phyloP scores from a whole-genome alignment of 495 filamentous ascomycete genomes.

The Stereocaulon alpinum region DNA sequence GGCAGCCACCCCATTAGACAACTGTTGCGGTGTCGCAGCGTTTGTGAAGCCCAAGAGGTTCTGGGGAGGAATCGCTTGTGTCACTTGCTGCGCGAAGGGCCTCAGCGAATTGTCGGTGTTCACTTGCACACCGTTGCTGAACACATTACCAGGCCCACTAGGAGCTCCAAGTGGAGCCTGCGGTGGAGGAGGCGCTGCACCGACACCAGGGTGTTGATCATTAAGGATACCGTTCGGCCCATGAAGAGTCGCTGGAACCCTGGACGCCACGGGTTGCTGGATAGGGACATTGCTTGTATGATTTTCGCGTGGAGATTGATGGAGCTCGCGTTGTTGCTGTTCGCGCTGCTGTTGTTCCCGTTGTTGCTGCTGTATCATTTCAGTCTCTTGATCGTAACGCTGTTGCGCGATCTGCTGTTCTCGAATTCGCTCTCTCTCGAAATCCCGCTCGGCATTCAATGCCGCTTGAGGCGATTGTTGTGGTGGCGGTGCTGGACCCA shows the following conservation, averaged over 20 bases:
- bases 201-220: conserved; percentile 46
- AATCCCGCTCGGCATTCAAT: conserved; percentile 42
- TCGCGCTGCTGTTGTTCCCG: conserved; percentile 43
- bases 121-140: conserved; percentile 55
- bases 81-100: conserved; percentile 53
- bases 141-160: conserved; percentile 52
- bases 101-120: conserved; percentile 47
- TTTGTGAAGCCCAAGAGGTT: conserved; percentile 51
- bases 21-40: conserved; percentile 35
- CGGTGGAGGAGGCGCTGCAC: conserved; percentile 39
- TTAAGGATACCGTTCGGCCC: conserved; percentile 79
- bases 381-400: background rate
- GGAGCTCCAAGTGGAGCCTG: conserved; percentile 54
- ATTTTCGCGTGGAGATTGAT: conserved; percentile 60
- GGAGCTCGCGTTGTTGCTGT: conserved; percentile 39
- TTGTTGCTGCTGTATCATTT: conserved; percentile 36
- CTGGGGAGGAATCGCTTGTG: conserved; percentile 43
- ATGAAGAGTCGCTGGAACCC: conserved; percentile 69
- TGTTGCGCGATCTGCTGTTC: conserved; percentile 34
- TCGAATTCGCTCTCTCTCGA: conserved; percentile 31
- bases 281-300: conserved; percentile 75
- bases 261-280: conserved; percentile 82
- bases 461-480: conserved; percentile 36
- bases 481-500: conserved; percentile 43
- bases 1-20: conserved; percentile 45